These are phyloP conservation scores for Neospermospora avenae DNA, from an alignment of 2,329 filamentous ascomycete genomes.

Conservation along the genomic window DNA sequence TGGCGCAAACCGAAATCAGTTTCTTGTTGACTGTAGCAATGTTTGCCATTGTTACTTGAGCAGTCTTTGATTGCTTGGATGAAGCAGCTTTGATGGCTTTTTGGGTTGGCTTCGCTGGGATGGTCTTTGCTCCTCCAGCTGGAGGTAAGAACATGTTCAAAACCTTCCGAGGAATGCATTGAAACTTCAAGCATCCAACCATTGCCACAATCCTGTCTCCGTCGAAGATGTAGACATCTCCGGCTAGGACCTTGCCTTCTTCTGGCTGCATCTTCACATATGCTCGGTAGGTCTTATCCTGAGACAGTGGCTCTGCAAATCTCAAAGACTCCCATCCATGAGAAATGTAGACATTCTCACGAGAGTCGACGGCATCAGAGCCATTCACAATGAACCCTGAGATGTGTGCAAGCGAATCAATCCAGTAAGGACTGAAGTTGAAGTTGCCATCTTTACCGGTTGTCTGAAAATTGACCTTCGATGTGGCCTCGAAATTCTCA, in stretches of 20 bases:
- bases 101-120: constrained; percentile 36
- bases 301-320: constrained; percentile 45
- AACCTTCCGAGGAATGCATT: constrained; percentile 46
- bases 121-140: constrained; percentile 43
- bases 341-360: constrained; percentile 55
- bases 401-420: constrained; percentile 57
- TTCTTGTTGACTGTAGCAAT: constrained; percentile 50
- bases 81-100: constrained; percentile 26
- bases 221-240: constrained; percentile 54
- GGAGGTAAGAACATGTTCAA: constrained; percentile 57
- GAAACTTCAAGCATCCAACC: constrained; percentile 31
- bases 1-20: constrained; percentile 43
- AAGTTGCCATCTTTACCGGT: constrained; percentile 45
- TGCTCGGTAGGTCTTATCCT: constrained; percentile 48
- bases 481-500: constrained; percentile 40
- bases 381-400: constrained; percentile 61
- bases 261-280: constrained; percentile 56
- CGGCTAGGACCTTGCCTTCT: constrained; percentile 49
- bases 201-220: constrained; percentile 29
- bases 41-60: constrained; percentile 44
- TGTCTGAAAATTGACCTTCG: constrained; percentile 42
- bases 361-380: constrained; percentile 53
- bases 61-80: constrained; percentile 38
- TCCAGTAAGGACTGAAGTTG: constrained; percentile 54
- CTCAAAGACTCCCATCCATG: constrained; percentile 56